Base-by-base conservation (phyloP, 495 filamentous ascomycete species). In the Penicillium lividum region DNA sequence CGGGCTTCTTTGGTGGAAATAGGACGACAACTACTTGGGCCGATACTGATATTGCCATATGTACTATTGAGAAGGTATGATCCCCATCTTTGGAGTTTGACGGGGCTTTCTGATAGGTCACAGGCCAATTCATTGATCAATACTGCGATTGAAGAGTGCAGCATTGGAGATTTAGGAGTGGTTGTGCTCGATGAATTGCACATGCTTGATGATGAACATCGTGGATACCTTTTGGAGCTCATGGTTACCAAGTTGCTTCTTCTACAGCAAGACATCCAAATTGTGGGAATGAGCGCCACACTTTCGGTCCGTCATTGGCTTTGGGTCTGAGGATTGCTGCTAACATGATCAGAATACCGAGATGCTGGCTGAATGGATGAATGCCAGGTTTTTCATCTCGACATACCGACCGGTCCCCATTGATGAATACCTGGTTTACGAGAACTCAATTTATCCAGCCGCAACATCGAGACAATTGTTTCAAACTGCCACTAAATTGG, bases 231-330 rank as follows among this genome's bases (percentile, higher is more conserved):
- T 0, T 74, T 94, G 52, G 90, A 94, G 68, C 71, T 93, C n/a
- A 84, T 93, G 74, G 84, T 86, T 5, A 89, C 90, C 4, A 94
- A 94, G 59, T 65, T 93, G 27, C 69, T 93, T 7, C 81, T 87
- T 51, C 73, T 93, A 10, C 87, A 83, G 42, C 82, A 88, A 57
- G 74, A 78, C 43, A 81, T 91, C 28, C 90, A 94, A 61, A 85
- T 94, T 27, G 77, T 93, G 52, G 90, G 86, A 57, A 93, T 93
- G 90, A 92, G 90, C 58, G 90, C 90, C 15, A 93, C 90, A 3
- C 69, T 93, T 33, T 85, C 86, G 44, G 87, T 90, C 73, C 52
- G 80, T 58, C n/a, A 11, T 46, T 10, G 11, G 29, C 34, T 1
- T 33, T 16, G 11, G 4, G 10, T 16, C 15, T n/a, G 27, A 43